Percentiles rank a stretch among this genome's conserved stretches.
These are phyloP conservation scores for Cyamopsis tetragonoloba DNA, from an alignment of 306 rosid genomes.

Conservation along the genomic window DNA sequence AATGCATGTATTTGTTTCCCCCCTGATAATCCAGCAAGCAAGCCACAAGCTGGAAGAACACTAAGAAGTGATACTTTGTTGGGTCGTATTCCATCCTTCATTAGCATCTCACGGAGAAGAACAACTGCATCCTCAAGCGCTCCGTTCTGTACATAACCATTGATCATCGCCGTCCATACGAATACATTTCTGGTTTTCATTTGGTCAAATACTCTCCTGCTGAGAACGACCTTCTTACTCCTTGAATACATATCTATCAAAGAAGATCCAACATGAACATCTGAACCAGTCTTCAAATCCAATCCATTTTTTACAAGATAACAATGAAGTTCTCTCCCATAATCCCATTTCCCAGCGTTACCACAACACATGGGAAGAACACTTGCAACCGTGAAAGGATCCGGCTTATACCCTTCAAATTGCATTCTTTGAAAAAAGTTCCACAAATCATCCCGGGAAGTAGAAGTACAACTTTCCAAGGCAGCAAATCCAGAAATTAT, in stretches of 20 bases:
- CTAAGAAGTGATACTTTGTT: conserved; percentile 64
- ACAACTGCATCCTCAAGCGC: conserved; percentile 49
- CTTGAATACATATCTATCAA: conserved; percentile 81
- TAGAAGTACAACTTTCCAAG: not conserved
- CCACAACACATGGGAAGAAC: conserved; percentile 43
- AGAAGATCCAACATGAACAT: conserved; percentile 71
- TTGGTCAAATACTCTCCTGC: conserved; percentile 59
- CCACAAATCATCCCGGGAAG: conserved; percentile 38
- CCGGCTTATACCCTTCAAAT: conserved; percentile 49
- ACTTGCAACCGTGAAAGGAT: conserved; percentile 64
- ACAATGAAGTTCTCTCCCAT: conserved; percentile 76
- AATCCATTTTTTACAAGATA: conserved; percentile 49
- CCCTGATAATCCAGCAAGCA: conserved; percentile 46
- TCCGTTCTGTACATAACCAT: conserved; percentile 56
- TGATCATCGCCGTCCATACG: conserved; percentile 76
- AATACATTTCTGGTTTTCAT: conserved; percentile 58
- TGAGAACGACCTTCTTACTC: conserved; percentile 35
- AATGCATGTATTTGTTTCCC: conserved; percentile 75
- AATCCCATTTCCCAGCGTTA: conserved; percentile 32
- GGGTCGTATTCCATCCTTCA: conserved; percentile 53
- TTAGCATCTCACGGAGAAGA: conserved; percentile 62
- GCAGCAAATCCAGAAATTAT: conserved; percentile 48
- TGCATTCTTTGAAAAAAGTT: conserved; percentile 39
- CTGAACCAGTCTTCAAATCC: conserved; percentile 39
- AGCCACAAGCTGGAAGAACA: conserved; percentile 65